Percentiles rank a stretch among this genome's conserved stretches.
Evolutionary conservation across 306 rosid species (phyloP).

Genomic region (Sindora glabra): DNA sequence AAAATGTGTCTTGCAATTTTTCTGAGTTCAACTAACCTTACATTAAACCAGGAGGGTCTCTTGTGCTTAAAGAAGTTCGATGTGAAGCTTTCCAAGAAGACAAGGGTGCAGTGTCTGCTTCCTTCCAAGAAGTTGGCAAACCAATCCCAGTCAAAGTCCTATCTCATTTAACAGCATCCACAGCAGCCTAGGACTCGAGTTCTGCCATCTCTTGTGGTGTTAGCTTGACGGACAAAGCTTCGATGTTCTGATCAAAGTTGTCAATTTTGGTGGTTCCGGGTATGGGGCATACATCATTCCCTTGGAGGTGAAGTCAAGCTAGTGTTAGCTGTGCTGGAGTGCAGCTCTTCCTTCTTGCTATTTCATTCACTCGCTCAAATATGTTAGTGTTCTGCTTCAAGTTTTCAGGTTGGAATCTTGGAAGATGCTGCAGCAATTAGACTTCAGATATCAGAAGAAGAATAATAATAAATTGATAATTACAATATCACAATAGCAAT

Average conservation of each 20-base stretch:
- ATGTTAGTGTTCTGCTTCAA: constrained; percentile 36
- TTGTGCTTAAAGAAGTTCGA: neutral
- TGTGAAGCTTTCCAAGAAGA: constrained; percentile 37
- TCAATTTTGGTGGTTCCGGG: constrained; percentile 59
- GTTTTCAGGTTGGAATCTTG: constrained; percentile 50
- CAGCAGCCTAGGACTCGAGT: constrained; percentile 45
- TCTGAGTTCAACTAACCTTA: no score
- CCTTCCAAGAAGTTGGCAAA: constrained; percentile 19
- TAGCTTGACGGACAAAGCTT: constrained; percentile 38
- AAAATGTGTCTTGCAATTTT: no score
- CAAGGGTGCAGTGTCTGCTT: constrained; percentile 46
- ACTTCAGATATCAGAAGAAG: neutral
- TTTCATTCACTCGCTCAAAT: constrained; percentile 38
- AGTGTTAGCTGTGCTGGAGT: constrained; percentile 39
- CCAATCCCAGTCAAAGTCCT: neutral
- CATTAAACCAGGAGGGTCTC: no score
- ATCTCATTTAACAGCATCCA: constrained; percentile 37
- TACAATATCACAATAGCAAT: no score
- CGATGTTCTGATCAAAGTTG: constrained; percentile 41
- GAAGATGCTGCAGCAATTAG: constrained; percentile 13
- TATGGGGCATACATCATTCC: constrained; percentile 38
- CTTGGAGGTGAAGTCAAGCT: constrained; percentile 47
- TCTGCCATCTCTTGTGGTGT: constrained; percentile 40
- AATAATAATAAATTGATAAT: no score
- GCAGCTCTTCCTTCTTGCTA: constrained; percentile 41